Percentiles rank a stretch among this genome's conserved stretches.
Conservation (phyloP, 176 grass and related monocot genomes). For the Cymbopogon citratus region DNA sequence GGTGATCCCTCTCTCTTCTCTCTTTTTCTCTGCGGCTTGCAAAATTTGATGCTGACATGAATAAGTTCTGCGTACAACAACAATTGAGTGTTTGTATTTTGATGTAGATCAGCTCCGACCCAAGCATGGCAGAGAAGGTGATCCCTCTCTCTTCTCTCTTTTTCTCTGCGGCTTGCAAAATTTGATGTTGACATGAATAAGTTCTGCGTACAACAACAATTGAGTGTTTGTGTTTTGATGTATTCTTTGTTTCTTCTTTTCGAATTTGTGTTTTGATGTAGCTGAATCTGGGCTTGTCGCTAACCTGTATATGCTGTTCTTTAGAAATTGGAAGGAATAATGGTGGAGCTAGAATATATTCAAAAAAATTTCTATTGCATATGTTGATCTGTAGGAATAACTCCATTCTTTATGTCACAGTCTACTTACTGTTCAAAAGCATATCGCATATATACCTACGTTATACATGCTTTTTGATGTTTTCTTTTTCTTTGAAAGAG, state of each 20-base stretch:
- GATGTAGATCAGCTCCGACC: too few species aligned
- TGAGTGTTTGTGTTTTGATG: not conserved
- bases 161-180: not conserved
- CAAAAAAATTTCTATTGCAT: too few species aligned
- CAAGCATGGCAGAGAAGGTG: too few species aligned
- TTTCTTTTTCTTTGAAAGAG: too few species aligned
- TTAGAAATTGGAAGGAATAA: not conserved
- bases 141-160: not conserved
- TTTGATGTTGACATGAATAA: not conserved
- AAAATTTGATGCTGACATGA: not conserved
- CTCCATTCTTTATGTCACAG: too few species aligned
- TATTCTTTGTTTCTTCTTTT: not conserved
- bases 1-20: constrained; percentile 5
- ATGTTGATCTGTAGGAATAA: not conserved
- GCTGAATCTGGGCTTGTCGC: not conserved
- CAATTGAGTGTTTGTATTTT: not conserved
- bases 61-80: not conserved
- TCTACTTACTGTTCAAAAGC: too few species aligned
- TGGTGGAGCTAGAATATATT: too few species aligned
- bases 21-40: not conserved
- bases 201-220: not conserved
- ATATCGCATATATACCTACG: too few species aligned
- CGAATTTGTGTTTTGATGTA: not conserved
- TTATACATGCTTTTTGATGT: not conserved
- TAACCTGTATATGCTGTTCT: not conserved